A percentile compares a stretch with the other conserved stretches of the same genome.
phyloP scores from a whole-genome alignment of 768 basidiomycete genomes.

The Podaxis carcinomalis region DNA sequence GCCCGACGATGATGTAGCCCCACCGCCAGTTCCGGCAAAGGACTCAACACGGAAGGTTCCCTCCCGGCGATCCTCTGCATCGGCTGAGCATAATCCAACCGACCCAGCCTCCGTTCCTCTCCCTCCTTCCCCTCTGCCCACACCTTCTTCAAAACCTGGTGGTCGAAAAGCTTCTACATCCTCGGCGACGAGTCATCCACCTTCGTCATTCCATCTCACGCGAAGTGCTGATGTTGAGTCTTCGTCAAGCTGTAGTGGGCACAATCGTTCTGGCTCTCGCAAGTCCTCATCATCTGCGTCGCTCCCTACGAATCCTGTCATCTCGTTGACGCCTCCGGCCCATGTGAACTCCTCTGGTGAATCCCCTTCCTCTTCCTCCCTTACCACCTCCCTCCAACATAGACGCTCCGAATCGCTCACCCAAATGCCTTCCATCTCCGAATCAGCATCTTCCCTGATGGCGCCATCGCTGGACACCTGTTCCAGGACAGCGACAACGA shows the following conservation, averaged over 20 bases:
- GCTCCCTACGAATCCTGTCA: conserved; percentile 11
- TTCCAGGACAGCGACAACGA: conserved; percentile 23
- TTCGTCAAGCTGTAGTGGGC: background rate
- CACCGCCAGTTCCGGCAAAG: conserved; percentile 2
- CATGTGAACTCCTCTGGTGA: background rate
- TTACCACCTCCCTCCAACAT: conserved; percentile 12
- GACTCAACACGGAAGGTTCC: background rate
- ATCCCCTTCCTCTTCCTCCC: conserved; percentile 6
- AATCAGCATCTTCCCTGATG: conserved; percentile 20
- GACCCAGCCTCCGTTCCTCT: conserved; percentile 11
- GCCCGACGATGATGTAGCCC: background rate
- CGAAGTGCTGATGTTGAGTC: background rate
- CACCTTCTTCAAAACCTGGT: background rate
- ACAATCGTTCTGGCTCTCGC: conserved; percentile 2
- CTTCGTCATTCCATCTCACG: background rate
- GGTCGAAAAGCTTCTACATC: background rate
- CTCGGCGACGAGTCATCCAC: background rate
- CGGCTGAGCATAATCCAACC: background rate
- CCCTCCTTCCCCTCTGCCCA: conserved; percentile 11
- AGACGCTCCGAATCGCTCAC: conserved; percentile 15
- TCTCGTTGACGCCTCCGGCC: conserved; percentile 15
- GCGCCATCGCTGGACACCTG: conserved; percentile 25
- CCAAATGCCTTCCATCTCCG: conserved; percentile 11
- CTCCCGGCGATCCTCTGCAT: conserved; percentile 3
- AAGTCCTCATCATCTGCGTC: conserved; percentile 9